Percentiles rank a stretch among this genome's conserved stretches.
These are phyloP conservation scores for Pestalotiopsis sp. DNA, from an alignment of 2,329 filamentous ascomycete genomes.

Conservation along the genomic window DNA sequence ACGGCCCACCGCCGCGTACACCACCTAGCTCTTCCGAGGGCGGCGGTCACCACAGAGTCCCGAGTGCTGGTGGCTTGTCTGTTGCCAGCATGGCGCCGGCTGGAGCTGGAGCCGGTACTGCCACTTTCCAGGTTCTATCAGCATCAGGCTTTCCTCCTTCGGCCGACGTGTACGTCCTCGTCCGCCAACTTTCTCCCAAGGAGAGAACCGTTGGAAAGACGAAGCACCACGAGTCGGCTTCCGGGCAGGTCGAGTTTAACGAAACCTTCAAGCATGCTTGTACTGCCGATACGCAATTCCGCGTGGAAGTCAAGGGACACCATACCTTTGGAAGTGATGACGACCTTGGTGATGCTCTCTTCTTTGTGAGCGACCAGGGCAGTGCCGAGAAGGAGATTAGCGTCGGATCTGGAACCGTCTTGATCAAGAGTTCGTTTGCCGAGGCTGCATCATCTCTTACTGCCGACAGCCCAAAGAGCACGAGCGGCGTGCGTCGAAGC, in stretches of 20 bases:
- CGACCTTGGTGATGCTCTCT: slow-evolving; percentile 80
- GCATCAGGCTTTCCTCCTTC: slow-evolving; percentile 77
- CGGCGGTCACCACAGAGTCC: slow-evolving; percentile 50
- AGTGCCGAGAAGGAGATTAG: slow-evolving; percentile 73
- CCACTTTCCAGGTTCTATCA: slow-evolving; percentile 78
- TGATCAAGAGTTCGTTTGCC: slow-evolving; percentile 74
- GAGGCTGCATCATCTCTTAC: slow-evolving; percentile 38
- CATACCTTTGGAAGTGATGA: slow-evolving; percentile 83
- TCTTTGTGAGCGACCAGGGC: slow-evolving; percentile 85
- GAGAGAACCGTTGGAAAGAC: slow-evolving; percentile 88
- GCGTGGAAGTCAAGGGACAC: slow-evolving; percentile 83
- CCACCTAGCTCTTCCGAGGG: slow-evolving; percentile 39
- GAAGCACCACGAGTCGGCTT: slow-evolving; percentile 78
- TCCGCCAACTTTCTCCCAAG: slow-evolving; percentile 70
- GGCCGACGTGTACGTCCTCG: slow-evolving; percentile 76
- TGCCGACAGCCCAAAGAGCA: slow-evolving; percentile 44
- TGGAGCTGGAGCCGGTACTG: slow-evolving; percentile 70
- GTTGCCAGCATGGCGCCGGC: slow-evolving; percentile 64
- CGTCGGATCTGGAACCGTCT: slow-evolving; percentile 73
- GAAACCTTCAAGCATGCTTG: slow-evolving; percentile 80
- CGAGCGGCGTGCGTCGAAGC: slow-evolving; percentile 52
- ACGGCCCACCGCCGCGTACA: slow-evolving; percentile 26
- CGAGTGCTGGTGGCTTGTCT: slow-evolving; percentile 67
- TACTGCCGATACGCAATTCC: slow-evolving; percentile 83
- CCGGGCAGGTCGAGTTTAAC: slow-evolving; percentile 69